Evolutionary conservation across 2,329 filamentous ascomycete genomes (phyloP).

Genomic region (Neofusicoccum ribis): DNA sequence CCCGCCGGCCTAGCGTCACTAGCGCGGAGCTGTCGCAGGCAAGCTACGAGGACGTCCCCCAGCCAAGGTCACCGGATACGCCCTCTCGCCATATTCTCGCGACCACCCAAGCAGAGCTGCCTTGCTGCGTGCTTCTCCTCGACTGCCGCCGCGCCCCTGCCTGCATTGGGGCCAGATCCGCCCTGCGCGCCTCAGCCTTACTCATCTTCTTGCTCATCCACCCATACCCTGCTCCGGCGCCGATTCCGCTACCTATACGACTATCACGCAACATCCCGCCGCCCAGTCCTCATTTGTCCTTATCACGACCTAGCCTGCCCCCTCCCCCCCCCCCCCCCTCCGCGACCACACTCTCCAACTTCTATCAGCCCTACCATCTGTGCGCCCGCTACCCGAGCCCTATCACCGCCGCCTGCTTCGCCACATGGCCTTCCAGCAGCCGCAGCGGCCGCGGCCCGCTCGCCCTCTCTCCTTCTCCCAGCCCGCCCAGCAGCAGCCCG

Average conservation of each 20-base stretch:
- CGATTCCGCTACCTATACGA: background rate
- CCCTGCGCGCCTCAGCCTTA: conserved; percentile 7
- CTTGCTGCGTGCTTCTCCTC: background rate
- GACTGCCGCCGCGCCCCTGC: background rate
- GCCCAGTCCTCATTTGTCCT: background rate
- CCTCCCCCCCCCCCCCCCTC: background rate
- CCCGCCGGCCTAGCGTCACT: conserved; percentile 4
- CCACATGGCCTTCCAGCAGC: conserved; percentile 41
- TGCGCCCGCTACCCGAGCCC: background rate
- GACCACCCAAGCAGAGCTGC: background rate
- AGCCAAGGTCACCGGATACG: conserved; percentile 8
- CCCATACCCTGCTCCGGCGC: background rate
- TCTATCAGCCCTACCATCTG: background rate
- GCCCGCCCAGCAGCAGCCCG: conserved; percentile 23
- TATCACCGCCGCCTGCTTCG: background rate
- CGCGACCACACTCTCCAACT: background rate
- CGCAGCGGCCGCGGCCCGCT: conserved; percentile 37
- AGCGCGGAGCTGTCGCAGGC: conserved; percentile 12
- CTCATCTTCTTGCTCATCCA: conserved; percentile 17
- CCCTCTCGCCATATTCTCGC: conserved; percentile 4
- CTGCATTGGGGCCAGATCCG: conserved; percentile 1
- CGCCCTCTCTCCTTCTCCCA: conserved; percentile 37
- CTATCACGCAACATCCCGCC: conserved; percentile 10
- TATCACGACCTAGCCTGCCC: background rate
- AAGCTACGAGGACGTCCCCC: background rate